phyloP scores from a whole-genome alignment of 306 rosid genomes.

The Prunus mira region DNA sequence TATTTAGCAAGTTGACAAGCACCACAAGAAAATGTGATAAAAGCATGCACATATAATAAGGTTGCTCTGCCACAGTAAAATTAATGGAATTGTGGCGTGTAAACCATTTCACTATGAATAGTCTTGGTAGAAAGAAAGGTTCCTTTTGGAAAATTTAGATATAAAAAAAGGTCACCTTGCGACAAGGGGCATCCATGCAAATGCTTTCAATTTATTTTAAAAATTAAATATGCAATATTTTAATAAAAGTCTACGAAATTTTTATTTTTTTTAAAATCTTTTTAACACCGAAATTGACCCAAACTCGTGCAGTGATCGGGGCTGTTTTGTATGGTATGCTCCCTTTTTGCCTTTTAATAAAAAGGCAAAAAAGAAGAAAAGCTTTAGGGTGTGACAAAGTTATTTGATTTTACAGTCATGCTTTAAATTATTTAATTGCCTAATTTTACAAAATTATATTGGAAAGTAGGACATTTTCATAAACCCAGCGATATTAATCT shows the following conservation, averaged over 20 bases:
- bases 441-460: not conserved
- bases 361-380: not conserved
- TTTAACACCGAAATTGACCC: not conserved
- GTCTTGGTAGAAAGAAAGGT: not conserved
- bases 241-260: not conserved
- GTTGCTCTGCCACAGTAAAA: not conserved
- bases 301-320: not conserved
- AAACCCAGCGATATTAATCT: too few species aligned
- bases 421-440: not conserved
- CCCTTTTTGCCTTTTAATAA: not conserved
- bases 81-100: not conserved
- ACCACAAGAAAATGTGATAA: not conserved
- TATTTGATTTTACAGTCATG: constrained; percentile 13
- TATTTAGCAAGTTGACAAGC: constrained; percentile 7
- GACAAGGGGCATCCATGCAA: too few species aligned
- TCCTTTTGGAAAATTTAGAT: too few species aligned
- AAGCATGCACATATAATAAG: not conserved
- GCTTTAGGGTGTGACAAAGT: not conserved
- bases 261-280: too few species aligned
- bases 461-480: not conserved
- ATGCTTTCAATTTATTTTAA: not conserved
- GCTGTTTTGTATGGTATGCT: not conserved
- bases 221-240: too few species aligned
- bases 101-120: not conserved
- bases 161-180: too few species aligned